A percentile compares a stretch with the other conserved stretches of the same genome.
phyloP scores from a whole-genome alignment of 2,329 filamentous ascomycete genomes.

The Cercospora sesami region DNA sequence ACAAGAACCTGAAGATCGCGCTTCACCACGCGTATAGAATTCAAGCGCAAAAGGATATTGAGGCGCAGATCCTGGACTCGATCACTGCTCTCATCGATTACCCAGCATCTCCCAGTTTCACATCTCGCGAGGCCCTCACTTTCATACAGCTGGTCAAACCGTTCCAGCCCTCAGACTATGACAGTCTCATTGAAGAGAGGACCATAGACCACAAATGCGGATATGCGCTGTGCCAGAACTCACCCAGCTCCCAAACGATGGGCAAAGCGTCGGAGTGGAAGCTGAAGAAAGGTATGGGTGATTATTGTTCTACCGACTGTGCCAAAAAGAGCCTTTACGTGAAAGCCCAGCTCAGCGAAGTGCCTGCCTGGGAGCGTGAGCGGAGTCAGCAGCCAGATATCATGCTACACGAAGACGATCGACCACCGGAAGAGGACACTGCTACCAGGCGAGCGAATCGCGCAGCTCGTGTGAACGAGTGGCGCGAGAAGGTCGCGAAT shows the following conservation, averaged over 20 bases:
- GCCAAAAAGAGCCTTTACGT: constrained; percentile 78
- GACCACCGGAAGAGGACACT: constrained; percentile 23
- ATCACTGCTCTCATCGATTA: constrained; percentile 70
- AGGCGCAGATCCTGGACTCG: constrained; percentile 69
- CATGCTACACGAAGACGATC: constrained; percentile 42
- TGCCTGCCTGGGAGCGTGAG: constrained; percentile 79
- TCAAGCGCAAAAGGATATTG: constrained; percentile 76
- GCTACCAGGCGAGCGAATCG: constrained; percentile 36
- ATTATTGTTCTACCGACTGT: constrained; percentile 83
- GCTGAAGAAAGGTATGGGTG: constrained; percentile 71
- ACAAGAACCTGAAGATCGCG: constrained; percentile 62
- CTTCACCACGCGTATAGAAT: constrained; percentile 79
- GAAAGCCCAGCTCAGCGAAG: constrained; percentile 82
- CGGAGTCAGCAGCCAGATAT: constrained; percentile 47
- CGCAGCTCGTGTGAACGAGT: constrained; percentile 30
- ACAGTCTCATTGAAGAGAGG: constrained; percentile 83
- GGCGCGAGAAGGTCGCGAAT: constrained; percentile 37
- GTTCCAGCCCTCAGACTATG: constrained; percentile 87
- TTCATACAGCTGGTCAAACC: constrained; percentile 68
- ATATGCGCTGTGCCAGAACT: constrained; percentile 72
- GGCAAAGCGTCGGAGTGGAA: constrained; percentile 62
- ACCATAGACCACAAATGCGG: constrained; percentile 81
- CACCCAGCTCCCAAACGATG: constrained; percentile 51
- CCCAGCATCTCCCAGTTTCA: constrained; percentile 53
- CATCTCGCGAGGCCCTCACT: constrained; percentile 58